A percentile compares a stretch with the other conserved stretches of the same genome.
Evolutionary conservation across 345 rosid genomes (phyloP).

Genomic region (Boechera retrofracta): DNA sequence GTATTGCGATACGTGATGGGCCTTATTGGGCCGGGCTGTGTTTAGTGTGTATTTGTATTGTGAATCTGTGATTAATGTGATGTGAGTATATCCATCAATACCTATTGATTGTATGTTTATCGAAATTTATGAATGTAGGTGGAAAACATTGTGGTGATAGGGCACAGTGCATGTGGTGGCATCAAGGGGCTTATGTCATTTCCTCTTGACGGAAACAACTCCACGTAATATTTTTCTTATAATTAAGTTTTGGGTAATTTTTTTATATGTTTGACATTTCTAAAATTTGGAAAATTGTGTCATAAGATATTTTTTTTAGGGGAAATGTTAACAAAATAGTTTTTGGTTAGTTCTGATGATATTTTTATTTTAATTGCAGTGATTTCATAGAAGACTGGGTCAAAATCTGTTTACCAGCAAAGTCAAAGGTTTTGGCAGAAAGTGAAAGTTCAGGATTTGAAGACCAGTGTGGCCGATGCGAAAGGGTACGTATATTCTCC

Average conservation of each 20-base stretch:
- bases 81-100: background rate
- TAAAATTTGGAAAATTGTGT: background rate
- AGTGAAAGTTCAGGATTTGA: constrained; percentile 46
- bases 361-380: constrained; percentile 48
- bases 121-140: constrained; percentile 57
- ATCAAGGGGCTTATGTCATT: constrained; percentile 95
- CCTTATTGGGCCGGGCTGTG: background rate
- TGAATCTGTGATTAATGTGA: background rate
- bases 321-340: background rate
- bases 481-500: constrained; percentile 59
- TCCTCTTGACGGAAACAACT: constrained; percentile 65
- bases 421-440: constrained; percentile 67
- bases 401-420: constrained; percentile 77
- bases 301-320: background rate
- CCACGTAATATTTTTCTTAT: constrained; percentile 56
- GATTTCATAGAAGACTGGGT: constrained; percentile 97
- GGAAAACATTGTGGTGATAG: constrained; percentile 78
- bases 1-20: background rate
- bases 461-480: constrained; percentile 79
- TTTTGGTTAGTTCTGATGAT: background rate
- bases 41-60: background rate
- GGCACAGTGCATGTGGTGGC: constrained; percentile 96
- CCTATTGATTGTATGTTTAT: background rate
- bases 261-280: background rate
- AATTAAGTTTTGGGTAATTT: too few relatives aligned